Evolutionary conservation across 176 grass and related monocot species (phyloP).

Genomic region (Thalia dealbata): DNA sequence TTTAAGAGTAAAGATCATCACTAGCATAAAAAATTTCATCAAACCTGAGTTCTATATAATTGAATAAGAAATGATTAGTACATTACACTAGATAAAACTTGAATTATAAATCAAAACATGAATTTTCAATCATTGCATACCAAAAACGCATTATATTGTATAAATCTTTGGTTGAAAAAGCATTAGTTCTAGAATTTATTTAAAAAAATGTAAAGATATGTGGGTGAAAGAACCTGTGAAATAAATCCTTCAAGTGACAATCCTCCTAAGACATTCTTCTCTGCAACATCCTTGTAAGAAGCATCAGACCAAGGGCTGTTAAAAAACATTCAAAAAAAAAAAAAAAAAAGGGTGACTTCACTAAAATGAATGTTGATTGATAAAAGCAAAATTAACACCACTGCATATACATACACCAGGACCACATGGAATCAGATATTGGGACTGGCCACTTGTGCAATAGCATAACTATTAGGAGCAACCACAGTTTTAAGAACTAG

Average conservation of each 20-base stretch:
- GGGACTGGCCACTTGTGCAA: not conserved
- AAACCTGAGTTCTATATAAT: no score
- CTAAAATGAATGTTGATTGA: not conserved
- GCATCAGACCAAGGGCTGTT: conserved; percentile 71
- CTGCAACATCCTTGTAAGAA: conserved; percentile 64
- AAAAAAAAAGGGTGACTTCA: not conserved
- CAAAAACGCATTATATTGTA: no score
- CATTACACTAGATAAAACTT: no score
- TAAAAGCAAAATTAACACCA: not conserved
- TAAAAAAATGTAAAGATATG: not conserved
- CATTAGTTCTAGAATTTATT: no score
- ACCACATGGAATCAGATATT: not conserved
- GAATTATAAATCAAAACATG: no score
- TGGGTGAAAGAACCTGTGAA: conserved; percentile 44
- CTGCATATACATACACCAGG: not conserved
- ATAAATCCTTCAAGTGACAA: conserved; percentile 92
- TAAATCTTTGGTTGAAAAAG: no score
- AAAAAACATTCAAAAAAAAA: conserved; percentile 6
- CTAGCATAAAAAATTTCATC: no score
- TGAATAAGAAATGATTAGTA: no score
- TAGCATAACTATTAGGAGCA: no score
- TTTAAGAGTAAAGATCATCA: no score
- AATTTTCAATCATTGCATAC: no score
- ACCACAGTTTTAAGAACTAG: no score
- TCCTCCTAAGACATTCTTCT: conserved; percentile 87